Percentiles rank a stretch among this genome's conserved stretches.
Evolutionary conservation across 441 rosid species (phyloP).

Genomic region (Euphorbia celastroides): DNA sequence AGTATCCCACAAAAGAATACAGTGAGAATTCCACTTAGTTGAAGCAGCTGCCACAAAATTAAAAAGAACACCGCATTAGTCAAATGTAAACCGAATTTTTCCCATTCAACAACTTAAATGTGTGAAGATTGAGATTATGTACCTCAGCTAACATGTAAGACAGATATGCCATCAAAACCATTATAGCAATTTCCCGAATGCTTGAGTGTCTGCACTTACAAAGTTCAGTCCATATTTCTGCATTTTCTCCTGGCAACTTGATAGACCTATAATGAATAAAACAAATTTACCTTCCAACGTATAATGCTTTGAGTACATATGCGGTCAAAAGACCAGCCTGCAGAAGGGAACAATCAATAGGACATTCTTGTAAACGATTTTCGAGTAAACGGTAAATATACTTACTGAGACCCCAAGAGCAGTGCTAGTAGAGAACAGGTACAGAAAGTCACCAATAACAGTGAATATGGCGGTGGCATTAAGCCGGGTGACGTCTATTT

Average conservation of each 20-base stretch:
- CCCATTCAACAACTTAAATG: neutral
- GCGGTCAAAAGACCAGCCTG: slow-evolving; percentile 81
- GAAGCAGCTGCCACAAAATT: slow-evolving; percentile 46
- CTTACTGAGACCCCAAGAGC: slow-evolving; percentile 64
- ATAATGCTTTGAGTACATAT: slow-evolving; percentile 48
- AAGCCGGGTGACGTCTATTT: slow-evolving; percentile 50
- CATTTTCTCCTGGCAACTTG: neutral
- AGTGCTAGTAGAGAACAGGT: slow-evolving; percentile 77
- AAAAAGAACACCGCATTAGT: neutral
- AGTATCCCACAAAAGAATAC: slow-evolving; percentile 87
- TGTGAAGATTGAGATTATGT: slow-evolving; percentile 8
- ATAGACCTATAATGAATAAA: neutral
- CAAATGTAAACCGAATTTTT: neutral
- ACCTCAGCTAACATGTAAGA: slow-evolving; percentile 94
- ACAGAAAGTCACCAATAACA: slow-evolving; percentile 55
- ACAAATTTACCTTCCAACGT: slow-evolving; percentile 54
- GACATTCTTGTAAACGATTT: no score
- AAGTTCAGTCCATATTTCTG: neutral
- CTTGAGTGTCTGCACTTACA: slow-evolving; percentile 60
- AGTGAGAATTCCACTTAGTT: slow-evolving; percentile 80
- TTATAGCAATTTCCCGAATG: slow-evolving; percentile 60
- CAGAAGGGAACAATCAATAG: slow-evolving; percentile 8
- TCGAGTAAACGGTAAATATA: neutral
- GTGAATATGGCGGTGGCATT: slow-evolving; percentile 37
- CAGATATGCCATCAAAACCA: slow-evolving; percentile 85